Base-by-base conservation (phyloP, 2,329 filamentous ascomycete species). In the Davidsoniella australis region DNA sequence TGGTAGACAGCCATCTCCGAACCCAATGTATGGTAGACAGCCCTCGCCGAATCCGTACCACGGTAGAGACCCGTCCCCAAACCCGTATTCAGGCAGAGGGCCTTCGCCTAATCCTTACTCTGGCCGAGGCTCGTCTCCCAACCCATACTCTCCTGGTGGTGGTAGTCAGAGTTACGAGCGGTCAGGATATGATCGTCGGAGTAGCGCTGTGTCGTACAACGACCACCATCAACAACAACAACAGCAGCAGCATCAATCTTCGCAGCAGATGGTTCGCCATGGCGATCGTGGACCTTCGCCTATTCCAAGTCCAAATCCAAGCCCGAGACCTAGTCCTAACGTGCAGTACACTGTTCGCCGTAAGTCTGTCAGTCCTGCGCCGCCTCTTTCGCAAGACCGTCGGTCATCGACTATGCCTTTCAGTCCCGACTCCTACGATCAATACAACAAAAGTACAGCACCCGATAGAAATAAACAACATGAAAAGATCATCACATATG, bases 341-440 rank as follows among this genome's bases (percentile, higher is more conserved):
- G 59, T 67, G 55, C 61, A 70, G 56, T 71, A 74, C 54, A 75
- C 72, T 33, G 76, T 78, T 54, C 70, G 66, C 53, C 76, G 83
- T 47, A 88, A 88, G 61, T 86, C 82, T 1, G 75, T 87, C 29
- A 86, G 82, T 57, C 81, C 83, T 2, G 73, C 75, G 1, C 82
- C 82, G 54, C 72, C 61, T 18, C 68, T 61, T 61, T 41, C 64
- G 48, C 69, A 65, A 43, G 61, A 66, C 43, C 69, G 75, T 51
- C 66, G 73, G 45, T 57, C 75, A 4, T 82, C 80, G 2, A 73
- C 71, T 14, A 63, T 82, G 3, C 82, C 82, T 0, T 89, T 85
- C 57, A 76, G 78, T 0, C 84, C 84, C 0, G 84, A 88, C 59
- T 80, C 77, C 33, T 88, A 85, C 58, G 78, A 86, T 57, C 70